Conservation (phyloP, 2,329 filamentous ascomycete genomes). For the Aspergillus sp. region DNA sequence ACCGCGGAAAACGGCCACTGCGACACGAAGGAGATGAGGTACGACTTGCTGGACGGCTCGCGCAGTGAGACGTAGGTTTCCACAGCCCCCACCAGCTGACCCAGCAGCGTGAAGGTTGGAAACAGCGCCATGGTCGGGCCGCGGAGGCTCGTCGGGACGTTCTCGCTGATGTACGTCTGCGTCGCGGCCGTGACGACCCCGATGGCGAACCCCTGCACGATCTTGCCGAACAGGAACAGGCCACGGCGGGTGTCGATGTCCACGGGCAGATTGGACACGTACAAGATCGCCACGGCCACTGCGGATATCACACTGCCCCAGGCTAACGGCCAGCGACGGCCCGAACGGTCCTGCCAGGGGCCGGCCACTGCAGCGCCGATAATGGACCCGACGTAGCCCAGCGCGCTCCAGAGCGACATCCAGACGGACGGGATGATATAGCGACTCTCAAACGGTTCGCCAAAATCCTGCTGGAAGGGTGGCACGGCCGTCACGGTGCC, state of each 20-base stretch:
- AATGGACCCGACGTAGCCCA: conserved; percentile 32
- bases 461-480: conserved; percentile 25
- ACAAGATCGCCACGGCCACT: conserved; percentile 29
- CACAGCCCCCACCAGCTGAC: conserved; percentile 41
- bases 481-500: conserved; percentile 19
- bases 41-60: conserved; percentile 11
- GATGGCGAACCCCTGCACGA: conserved; percentile 40
- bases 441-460: conserved; percentile 19
- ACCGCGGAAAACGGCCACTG: conserved; percentile 28
- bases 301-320: conserved; percentile 32
- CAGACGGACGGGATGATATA: conserved; percentile 38
- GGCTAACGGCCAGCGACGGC: conserved; percentile 31
- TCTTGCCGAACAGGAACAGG: conserved; percentile 40
- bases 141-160: conserved; percentile 40
- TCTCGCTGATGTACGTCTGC: conserved; percentile 46
- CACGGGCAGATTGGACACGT: conserved; percentile 23
- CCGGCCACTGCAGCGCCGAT: conserved; percentile 33
- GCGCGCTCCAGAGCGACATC: conserved; percentile 40
- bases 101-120: conserved; percentile 43
- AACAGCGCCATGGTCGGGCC: conserved; percentile 44
- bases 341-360: conserved; percentile 34
- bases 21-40: conserved; percentile 24
- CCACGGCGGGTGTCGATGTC: conserved; percentile 24
- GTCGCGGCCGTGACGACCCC: conserved; percentile 39
- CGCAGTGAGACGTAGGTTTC: conserved; percentile 33